These are phyloP conservation scores for Quercus phellos DNA, from an alignment of 331 rosid genomes.

Conservation along the genomic window DNA sequence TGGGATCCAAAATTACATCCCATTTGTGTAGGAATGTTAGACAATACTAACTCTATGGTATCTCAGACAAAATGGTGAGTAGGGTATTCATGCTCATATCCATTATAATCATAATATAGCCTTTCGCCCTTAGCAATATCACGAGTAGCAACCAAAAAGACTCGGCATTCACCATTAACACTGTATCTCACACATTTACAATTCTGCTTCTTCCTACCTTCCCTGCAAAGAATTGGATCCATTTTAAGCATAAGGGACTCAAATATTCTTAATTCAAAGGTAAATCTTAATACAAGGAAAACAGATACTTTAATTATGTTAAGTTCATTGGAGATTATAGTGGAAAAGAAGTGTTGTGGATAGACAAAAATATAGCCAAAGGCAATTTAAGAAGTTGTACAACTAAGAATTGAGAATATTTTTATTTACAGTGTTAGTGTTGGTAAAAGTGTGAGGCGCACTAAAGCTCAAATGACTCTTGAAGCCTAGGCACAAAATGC, in stretches of 20 bases:
- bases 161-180: conserved; percentile 66
- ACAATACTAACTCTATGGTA: conserved; percentile 18
- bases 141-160: conserved; percentile 71
- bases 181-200: conserved; percentile 80
- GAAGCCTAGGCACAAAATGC: too few relatives aligned
- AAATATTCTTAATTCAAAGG: conserved; percentile 2
- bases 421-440: background rate
- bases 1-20: conserved; percentile 36
- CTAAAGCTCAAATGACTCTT: too few relatives aligned
- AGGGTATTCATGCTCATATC: conserved; percentile 73
- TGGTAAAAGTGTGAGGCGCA: too few relatives aligned
- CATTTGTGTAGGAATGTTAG: conserved; percentile 19
- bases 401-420: background rate
- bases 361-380: background rate
- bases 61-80: conserved; percentile 69
- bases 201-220: conserved; percentile 75
- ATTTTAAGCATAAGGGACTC: conserved; percentile 24
- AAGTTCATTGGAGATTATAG: conserved; percentile 15
- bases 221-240: conserved; percentile 54
- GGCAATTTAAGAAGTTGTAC: background rate
- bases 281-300: conserved; percentile 2
- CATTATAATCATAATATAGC: conserved; percentile 80
- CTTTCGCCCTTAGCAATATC: conserved; percentile 83
- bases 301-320: background rate
- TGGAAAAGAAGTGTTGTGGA: background rate